Base-by-base conservation (phyloP, 202 grass and related monocot genomes). In the Dendrocalamus latiflorus region DNA sequence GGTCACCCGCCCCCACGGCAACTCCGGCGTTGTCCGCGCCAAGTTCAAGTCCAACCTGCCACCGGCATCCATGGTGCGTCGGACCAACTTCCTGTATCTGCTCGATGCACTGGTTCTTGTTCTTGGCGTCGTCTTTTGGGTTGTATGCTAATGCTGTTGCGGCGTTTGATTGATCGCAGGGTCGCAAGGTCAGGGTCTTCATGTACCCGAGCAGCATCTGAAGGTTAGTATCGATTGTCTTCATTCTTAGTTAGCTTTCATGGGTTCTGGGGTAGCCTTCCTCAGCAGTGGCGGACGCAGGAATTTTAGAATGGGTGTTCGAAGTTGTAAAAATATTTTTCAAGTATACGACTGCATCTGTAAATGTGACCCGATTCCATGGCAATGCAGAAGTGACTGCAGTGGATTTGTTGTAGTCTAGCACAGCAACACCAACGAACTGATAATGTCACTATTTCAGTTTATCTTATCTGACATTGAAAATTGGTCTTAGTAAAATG, bases 131-230 rank as follows among this genome's bases (percentile, higher is more conserved):
- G 5, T 0, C 1, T 6, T 44, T 41, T 78, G 28, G 36, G 77
- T 30, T 20, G 38, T 9, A 1, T 8, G 57, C 65, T 89, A 14
- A 89, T 39, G 18, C 1, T 57, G 3, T 13, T 74, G 34, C 18
- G 14, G 0, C 65, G 33, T 53, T 65, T 78, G 45, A 9, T 18
- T 36, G 47, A 8, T 37, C 75, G 25, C 75, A 94, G 92, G 92
- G 92, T 9, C 69, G 80, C 28, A 94, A 94, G 87, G 89, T 94
- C 51, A 83, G 92, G 59, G 87, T 94, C 57, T 94, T 91, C 90
- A 94, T 94, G 92, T 94, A 91, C 72, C 92, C 92, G 37, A 94
- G 92, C 90, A 94, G 84, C 77, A 92, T 94, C 89, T 94, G 72
- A 89, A 85, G 93, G 88, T 86, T 14, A 1, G 88, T n/a, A 33